Base-by-base conservation (phyloP, 495 filamentous ascomycete genomes). In the Penicillium alfredii region DNA sequence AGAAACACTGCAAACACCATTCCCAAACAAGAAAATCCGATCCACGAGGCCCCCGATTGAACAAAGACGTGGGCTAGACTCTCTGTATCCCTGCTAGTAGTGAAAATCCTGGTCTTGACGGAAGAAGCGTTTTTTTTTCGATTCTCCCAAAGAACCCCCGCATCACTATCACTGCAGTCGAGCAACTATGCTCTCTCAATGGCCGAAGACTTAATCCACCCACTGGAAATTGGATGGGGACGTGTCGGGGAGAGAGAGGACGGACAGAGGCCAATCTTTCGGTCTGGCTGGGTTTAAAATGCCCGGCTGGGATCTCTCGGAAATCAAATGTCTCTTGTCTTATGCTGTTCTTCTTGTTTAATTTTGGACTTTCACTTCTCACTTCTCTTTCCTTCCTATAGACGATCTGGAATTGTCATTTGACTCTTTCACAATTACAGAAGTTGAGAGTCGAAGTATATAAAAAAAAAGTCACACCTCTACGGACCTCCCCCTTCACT, bases 271-370 rank as follows among this genome's bases (percentile, higher is more conserved):
- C n/a, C n/a, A n/a, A n/a, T n/a, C n/a, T n/a, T n/a, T 44, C 48
- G 36, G 48, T 49, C 52, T 44, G 40, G 53, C 30, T 34, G 44
- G 15, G 24, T 49, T 56, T 41, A 25, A 44, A 56, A 56, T 31
- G 6, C 26, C 11, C 11, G 21, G 24, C 22, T 36, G 37, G 31
- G 12, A 40, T 28, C 13, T 24, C 10, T 17, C 8, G 10, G 19
- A 27, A 10, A 6, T 21, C 4, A 2, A 8, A 16, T 18, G 12
- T 12, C 8, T n/a, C 11, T 8, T n/a, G 8, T n/a, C 23, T 25
- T n/a, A 8, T 25, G 23, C 23, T 25, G 23, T n/a, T n/a, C n/a
- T n/a, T n/a, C n/a, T n/a, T n/a, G n/a, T n/a, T n/a, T n/a, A n/a
- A n/a, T n/a, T n/a, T n/a, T n/a, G n/a, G n/a, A n/a, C n/a, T n/a